Evolutionary conservation across 2,329 filamentous ascomycete genomes (phyloP), one percentile per base, ranked within the genome.

Genomic region (Bertia moriformis): DNA sequence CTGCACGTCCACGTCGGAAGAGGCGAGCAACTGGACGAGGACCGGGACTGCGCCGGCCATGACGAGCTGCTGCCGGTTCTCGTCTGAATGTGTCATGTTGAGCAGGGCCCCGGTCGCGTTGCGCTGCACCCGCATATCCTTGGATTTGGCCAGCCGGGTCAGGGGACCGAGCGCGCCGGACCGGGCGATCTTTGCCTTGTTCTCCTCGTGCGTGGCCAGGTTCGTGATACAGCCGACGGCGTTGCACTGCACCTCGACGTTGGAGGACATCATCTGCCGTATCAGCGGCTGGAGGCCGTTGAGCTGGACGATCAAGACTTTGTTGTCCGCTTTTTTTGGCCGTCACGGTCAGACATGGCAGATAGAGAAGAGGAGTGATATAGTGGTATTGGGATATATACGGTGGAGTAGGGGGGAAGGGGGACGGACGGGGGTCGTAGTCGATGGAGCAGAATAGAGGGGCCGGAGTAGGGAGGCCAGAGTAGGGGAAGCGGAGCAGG

Each of bases 21-120:
- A 96, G 5, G 85, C 87, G 36, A 98, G 78, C 18, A 98, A 77
- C 54, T 95, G 87, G 30, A 98, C 91, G 18, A 98, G 77, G 5
- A 98, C 89, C 4, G 91, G 91, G 47, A 98, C 95, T 14, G 91
- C 91, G 45, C 89, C 89, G 35, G 91, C 91, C 48, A 93, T 93
- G 48, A 98, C 91, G 19, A 98, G 80, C 59, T 96, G 88, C 60
- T 96, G 87, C 49, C 91, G 78, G 59, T 98, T 98, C 60, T 98
- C 91, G 57, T 96, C 91, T 91, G 88, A 96, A 65, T 98, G 91
- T 51, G 91, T 98, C 91, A 98, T 98, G 61, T 98, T 98, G 47
- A 98, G 71, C 41, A 98, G 66, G 37, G 91, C 91, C 40, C 91
- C 91, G 1, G 91, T 98, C 41, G 91, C 91, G 60, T 98, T 98